A percentile compares a stretch with the other conserved stretches of the same genome.
These are phyloP conservation scores for Trichosporon coremiiforme DNA, from an alignment of 1,284 basidiomycete species.

Conservation along the genomic window DNA sequence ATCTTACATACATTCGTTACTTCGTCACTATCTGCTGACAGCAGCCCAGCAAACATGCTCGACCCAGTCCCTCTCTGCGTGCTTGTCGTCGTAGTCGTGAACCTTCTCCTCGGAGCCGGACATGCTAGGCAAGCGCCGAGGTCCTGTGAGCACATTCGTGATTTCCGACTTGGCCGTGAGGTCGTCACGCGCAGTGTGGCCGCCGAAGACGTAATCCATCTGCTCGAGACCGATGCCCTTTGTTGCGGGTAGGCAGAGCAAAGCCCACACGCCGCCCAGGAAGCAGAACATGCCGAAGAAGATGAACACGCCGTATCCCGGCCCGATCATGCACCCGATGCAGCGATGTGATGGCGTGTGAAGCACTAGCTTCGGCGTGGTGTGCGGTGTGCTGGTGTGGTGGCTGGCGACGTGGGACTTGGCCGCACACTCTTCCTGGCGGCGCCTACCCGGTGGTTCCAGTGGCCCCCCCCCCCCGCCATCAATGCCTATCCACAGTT, in stretches of 20 bases:
- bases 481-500: neutral
- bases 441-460: too few relatives aligned
- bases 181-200: conserved; percentile 24
- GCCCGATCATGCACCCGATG: too few relatives aligned
- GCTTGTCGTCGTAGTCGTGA: neutral
- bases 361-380: too few relatives aligned
- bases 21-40: neutral
- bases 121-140: neutral
- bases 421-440: too few relatives aligned
- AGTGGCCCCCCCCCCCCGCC: too few relatives aligned
- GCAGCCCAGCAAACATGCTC: neutral
- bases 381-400: too few relatives aligned
- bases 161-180: too few relatives aligned
- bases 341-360: too few relatives aligned
- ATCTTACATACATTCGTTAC: conserved; percentile 3
- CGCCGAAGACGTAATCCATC: conserved; percentile 30
- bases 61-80: conserved; percentile 3
- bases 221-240: conserved; percentile 33
- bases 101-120: neutral
- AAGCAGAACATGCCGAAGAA: conserved; percentile 37
- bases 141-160: too few relatives aligned
- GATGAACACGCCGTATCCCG: conserved; percentile 43
- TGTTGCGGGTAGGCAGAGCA: conserved; percentile 38
- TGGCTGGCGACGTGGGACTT: too few relatives aligned
- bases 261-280: conserved; percentile 28